phyloP scores from a whole-genome alignment of 805 yeast genomes.

The Saturnispora diversa region DNA sequence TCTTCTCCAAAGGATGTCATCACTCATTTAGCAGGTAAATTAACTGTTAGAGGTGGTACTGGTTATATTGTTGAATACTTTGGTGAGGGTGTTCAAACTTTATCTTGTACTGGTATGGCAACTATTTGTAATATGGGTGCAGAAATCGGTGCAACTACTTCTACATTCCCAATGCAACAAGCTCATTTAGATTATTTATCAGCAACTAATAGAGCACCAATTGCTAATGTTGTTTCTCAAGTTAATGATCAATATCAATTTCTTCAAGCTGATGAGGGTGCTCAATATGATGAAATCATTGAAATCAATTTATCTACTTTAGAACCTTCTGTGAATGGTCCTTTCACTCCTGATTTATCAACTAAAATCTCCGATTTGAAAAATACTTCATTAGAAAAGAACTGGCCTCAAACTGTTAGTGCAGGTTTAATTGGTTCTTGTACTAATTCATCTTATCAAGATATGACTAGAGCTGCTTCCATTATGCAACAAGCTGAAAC shows the following conservation, averaged over 20 bases:
- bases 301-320: slow-evolving; percentile 83
- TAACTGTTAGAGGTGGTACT: slow-evolving; percentile 97
- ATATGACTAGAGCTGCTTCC: slow-evolving; percentile 94
- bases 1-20: slow-evolving; percentile 95
- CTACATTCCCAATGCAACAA: slow-evolving; percentile 93
- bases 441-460: slow-evolving; percentile 97
- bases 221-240: slow-evolving; percentile 70
- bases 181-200: slow-evolving; percentile 80
- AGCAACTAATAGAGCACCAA: slow-evolving; percentile 79
- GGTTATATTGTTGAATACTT: slow-evolving; percentile 94
- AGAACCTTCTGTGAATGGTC: slow-evolving; percentile 96
- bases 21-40: slow-evolving; percentile 83
- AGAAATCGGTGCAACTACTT: slow-evolving; percentile 97
- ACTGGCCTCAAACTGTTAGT: slow-evolving; percentile 88
- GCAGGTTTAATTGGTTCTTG: slow-evolving; percentile 98
- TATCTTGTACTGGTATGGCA: slow-evolving; percentile 98
- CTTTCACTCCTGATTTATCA: slow-evolving; percentile 96
- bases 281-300: slow-evolving; percentile 86
- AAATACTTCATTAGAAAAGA: slow-evolving; percentile 73
- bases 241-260: slow-evolving; percentile 54
- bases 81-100: slow-evolving; percentile 88
- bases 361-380: slow-evolving; percentile 87
- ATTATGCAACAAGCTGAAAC: slow-evolving; percentile 83
- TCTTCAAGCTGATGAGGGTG: slow-evolving; percentile 83
- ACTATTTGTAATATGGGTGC: slow-evolving; percentile 99